Evolutionary conservation across 2,329 filamentous ascomycete genomes (phyloP), one percentile per base, ranked within the genome.

Genomic region (Botrytis deweyae): DNA sequence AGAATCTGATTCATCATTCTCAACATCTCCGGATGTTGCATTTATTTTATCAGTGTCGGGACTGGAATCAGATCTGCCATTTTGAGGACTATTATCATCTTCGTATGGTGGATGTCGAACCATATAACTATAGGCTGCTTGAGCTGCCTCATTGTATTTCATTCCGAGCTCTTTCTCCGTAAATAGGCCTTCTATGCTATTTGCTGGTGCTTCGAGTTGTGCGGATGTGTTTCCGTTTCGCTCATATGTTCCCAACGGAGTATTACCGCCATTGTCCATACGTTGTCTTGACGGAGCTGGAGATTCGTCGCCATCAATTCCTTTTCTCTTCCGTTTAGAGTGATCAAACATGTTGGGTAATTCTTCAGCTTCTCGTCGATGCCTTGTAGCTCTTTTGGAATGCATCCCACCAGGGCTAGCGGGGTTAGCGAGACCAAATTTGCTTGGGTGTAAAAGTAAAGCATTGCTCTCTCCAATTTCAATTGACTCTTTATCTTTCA

Each of bases 121-220:
- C 73, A 91, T 85, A 78, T 90, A 88, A 75, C 88, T 87, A 80
- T 91, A 88, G 14, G 90, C 87, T 3, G 89, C 89, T 33, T 90
- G 78, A 44, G 90, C 89, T 8, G 90, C 88, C 7, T 85, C 83
- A 75, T 91, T 91, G 80, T 91, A 91, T 42, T 88, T 88, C 84
- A 92, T 86, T 7, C 87, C 86, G 44, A 92, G 85, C 82, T 92
- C 90, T 81, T 90, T 91, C 78, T 92, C 90, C 0, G 90, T 92
- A 69, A 92, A 92, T 55, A 92, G 86, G 83, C 91, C 91, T 78
- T 92, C 89, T 74, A 92, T 88, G 80, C 88, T 91, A 80, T 90
- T 91, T 2, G 89, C 82, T 0, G 88, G 86, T 14, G 88, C 79
- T 33, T 82, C 89, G 33, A 88, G 86, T 78, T 89, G 86, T 79